A percentile compares a stretch with the other conserved stretches of the same genome.
Conservation (phyloP, 345 rosid genomes). For the Syzygium jambos region DNA sequence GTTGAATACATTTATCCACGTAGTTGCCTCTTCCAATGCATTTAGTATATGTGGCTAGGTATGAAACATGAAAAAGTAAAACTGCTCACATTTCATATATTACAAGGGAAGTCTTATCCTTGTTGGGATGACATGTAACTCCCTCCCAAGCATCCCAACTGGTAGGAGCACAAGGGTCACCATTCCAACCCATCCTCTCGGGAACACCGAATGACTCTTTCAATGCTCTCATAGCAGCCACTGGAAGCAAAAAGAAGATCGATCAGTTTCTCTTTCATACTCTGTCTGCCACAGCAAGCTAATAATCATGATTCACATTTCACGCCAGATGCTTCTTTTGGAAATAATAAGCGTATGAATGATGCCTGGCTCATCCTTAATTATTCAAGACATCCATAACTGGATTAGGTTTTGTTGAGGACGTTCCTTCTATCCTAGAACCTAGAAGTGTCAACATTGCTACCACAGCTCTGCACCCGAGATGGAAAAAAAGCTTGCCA, state of each 20-base stretch:
- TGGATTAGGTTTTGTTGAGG: background rate
- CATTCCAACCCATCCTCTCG: conserved; percentile 98
- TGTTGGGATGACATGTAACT: conserved; percentile 62
- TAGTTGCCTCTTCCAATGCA: background rate
- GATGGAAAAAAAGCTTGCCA: background rate
- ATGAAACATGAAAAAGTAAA: background rate
- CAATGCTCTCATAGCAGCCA: conserved; percentile 79
- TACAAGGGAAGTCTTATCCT: conserved; percentile 57
- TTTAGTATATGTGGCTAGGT: background rate
- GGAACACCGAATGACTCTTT: conserved; percentile 85
- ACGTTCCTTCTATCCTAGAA: background rate
- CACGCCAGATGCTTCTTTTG: background rate
- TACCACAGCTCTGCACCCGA: background rate
- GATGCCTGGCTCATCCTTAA: background rate
- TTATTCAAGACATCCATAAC: background rate
- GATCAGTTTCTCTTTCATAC: background rate
- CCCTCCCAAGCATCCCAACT: conserved; percentile 99
- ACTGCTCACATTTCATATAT: conserved; percentile 79
- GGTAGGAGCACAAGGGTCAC: conserved; percentile 99
- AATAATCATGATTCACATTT: background rate
- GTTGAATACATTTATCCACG: background rate
- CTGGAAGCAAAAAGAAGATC: conserved; percentile 23
- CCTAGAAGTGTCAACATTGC: background rate
- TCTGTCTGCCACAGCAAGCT: background rate
- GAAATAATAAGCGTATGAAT: background rate